These are phyloP conservation scores for Oxyria digyna DNA, from an alignment of 148 eudicot genomes.

Conservation along the genomic window DNA sequence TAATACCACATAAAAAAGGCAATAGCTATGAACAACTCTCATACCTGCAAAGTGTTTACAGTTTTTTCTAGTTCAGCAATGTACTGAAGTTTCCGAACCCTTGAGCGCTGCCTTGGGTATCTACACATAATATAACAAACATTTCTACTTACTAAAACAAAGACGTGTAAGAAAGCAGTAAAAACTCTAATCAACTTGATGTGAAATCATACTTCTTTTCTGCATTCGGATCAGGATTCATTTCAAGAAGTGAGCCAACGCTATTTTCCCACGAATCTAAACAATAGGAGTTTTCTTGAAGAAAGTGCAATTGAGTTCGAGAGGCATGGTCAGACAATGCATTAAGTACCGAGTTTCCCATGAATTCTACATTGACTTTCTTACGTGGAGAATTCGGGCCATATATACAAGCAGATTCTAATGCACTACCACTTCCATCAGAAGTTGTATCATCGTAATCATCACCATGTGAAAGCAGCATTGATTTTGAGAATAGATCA, in stretches of 20 bases:
- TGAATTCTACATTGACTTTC: constrained; percentile 25
- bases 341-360: constrained; percentile 32
- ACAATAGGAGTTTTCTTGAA: constrained; percentile 16
- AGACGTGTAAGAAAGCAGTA: neutral
- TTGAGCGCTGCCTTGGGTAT: constrained; percentile 66
- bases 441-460: constrained; percentile 12
- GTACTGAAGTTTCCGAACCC: constrained; percentile 68
- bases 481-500: constrained; percentile 18
- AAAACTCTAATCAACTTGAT: neutral
- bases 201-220: constrained; percentile 28
- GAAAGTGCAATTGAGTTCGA: constrained; percentile 21
- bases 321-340: constrained; percentile 41
- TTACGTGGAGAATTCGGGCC: constrained; percentile 72
- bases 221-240: constrained; percentile 22
- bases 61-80: constrained; percentile 72
- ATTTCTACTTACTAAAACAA: neutral
- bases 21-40: neutral
- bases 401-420: constrained; percentile 35
- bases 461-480: constrained; percentile 12
- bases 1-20: constrained; percentile 1
- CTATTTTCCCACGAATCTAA: constrained; percentile 17
- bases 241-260: constrained; percentile 22
- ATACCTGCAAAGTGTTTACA: constrained; percentile 45
- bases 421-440: constrained; percentile 22
- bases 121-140: constrained; percentile 19